A percentile compares a stretch with the other conserved stretches of the same genome.
phyloP scores from a whole-genome alignment of 768 basidiomycete genomes.

The Gloeophyllum trabeum region DNA sequence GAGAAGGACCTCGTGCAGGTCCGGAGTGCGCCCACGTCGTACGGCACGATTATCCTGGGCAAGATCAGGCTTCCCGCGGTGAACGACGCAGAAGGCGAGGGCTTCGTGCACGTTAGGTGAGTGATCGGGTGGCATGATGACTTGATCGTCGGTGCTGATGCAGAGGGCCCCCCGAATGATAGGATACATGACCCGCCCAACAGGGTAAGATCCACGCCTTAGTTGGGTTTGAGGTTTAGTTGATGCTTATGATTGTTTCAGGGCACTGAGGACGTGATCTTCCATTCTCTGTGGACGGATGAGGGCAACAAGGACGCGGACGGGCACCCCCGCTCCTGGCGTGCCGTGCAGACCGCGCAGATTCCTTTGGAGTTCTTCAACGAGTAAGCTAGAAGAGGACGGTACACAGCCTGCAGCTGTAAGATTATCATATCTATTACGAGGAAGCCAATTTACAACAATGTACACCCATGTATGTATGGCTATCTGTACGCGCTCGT shows the following conservation, averaged over 20 bases:
- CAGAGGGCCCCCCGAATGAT: not conserved
- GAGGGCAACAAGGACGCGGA: constrained; percentile 15
- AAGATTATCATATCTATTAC: too few species aligned
- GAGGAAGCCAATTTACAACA: too few species aligned
- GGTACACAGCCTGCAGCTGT: too few species aligned
- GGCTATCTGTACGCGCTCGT: too few species aligned
- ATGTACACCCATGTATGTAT: too few species aligned
- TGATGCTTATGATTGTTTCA: constrained; percentile 16
- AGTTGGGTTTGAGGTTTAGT: not conserved
- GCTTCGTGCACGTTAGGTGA: constrained; percentile 64
- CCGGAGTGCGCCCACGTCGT: constrained; percentile 46
- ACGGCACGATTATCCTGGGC: constrained; percentile 66
- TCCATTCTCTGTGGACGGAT: constrained; percentile 59
- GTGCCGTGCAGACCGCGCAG: constrained; percentile 49
- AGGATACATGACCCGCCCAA: constrained; percentile 73
- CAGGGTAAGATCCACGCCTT: constrained; percentile 29
- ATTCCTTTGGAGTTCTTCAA: constrained; percentile 62
- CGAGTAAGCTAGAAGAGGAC: constrained; percentile 39
- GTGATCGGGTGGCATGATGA: constrained; percentile 8
- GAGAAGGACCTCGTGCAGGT: constrained; percentile 29
- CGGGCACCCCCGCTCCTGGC: constrained; percentile 40
- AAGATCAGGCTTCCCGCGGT: constrained; percentile 66
- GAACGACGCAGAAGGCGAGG: constrained; percentile 48
- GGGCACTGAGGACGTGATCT: constrained; percentile 54
- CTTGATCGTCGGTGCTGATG: not conserved